Evolutionary conservation across 2,329 filamentous ascomycete genomes (phyloP).

Genomic region (Fusarium chaquense): DNA sequence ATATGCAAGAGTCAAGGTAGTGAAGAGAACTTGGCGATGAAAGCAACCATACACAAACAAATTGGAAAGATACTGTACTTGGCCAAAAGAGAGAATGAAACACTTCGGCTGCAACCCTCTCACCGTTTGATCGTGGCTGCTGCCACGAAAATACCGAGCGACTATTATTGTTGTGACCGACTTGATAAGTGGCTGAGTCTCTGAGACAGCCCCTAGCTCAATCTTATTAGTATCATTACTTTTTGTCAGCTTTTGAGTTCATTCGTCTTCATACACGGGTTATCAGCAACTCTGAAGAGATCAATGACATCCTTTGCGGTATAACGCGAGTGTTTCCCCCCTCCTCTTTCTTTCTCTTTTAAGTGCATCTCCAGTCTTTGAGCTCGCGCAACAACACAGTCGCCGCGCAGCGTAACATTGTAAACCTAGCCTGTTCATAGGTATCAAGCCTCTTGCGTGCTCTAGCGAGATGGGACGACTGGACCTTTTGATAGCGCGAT

Average conservation of each 20-base stretch:
- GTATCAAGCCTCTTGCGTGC: slow-evolving; percentile 33
- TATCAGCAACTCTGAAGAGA: not conserved
- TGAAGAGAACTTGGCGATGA: slow-evolving; percentile 9
- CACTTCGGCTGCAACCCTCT: slow-evolving; percentile 34
- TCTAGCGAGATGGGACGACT: slow-evolving; percentile 21
- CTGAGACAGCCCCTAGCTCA: slow-evolving; percentile 33
- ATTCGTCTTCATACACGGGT: not conserved
- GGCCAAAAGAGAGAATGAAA: slow-evolving; percentile 15
- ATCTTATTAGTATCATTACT: slow-evolving; percentile 7
- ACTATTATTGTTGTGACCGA: slow-evolving; percentile 10
- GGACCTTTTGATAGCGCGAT: slow-evolving; percentile 1
- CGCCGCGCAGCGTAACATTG: slow-evolving; percentile 38
- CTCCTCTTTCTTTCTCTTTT: not conserved
- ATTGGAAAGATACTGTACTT: slow-evolving; percentile 6
- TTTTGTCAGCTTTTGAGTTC: slow-evolving; percentile 5
- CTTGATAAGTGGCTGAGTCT: slow-evolving; percentile 16
- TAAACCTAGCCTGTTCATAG: slow-evolving; percentile 12
- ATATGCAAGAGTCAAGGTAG: slow-evolving; percentile 3
- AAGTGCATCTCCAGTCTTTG: slow-evolving; percentile 2
- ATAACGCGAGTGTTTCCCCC: not conserved
- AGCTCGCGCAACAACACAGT: slow-evolving; percentile 16
- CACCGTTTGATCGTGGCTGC: slow-evolving; percentile 23
- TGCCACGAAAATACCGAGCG: slow-evolving; percentile 25
- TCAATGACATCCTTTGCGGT: slow-evolving; percentile 2
- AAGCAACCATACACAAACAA: slow-evolving; percentile 13